Conservation (phyloP, 106 monocot genomes). For the Dendrobium chrysotoxum region DNA sequence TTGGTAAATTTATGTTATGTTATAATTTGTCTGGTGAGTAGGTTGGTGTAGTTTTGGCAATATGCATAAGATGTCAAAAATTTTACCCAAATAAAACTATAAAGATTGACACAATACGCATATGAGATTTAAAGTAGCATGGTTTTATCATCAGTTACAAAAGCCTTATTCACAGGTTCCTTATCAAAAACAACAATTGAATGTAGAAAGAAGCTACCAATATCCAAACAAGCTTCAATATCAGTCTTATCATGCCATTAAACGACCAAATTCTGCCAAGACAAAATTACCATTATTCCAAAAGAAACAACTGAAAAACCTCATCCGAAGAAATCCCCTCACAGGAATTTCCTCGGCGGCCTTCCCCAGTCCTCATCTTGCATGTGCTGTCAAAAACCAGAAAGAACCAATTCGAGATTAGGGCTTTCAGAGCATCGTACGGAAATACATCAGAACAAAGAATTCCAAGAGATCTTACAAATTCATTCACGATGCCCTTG, state of each 20-base stretch:
- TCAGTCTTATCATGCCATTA: not conserved
- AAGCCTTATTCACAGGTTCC: not conserved
- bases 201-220: not conserved
- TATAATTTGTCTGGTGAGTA: not conserved
- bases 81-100: not conserved
- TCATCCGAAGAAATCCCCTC: conserved; percentile 7
- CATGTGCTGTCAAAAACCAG: conserved; percentile 51
- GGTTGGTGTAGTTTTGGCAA: not conserved
- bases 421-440: not conserved
- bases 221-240: not conserved
- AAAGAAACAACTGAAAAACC: not conserved
- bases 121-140: not conserved
- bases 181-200: not conserved
- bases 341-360: conserved; percentile 53
- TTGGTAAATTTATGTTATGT: not conserved
- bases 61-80: not conserved
- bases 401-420: not conserved
- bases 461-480: conserved; percentile 20
- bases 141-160: not conserved
- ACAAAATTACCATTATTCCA: too few species aligned
- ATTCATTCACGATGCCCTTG: conserved; percentile 79
- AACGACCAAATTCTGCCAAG: not conserved
- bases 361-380: conserved; percentile 69
- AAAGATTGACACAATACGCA: not conserved
- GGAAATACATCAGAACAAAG: not conserved